These are phyloP conservation scores for Tolypocladium tropicale DNA, from an alignment of 2,329 filamentous ascomycete species.

Conservation along the genomic window DNA sequence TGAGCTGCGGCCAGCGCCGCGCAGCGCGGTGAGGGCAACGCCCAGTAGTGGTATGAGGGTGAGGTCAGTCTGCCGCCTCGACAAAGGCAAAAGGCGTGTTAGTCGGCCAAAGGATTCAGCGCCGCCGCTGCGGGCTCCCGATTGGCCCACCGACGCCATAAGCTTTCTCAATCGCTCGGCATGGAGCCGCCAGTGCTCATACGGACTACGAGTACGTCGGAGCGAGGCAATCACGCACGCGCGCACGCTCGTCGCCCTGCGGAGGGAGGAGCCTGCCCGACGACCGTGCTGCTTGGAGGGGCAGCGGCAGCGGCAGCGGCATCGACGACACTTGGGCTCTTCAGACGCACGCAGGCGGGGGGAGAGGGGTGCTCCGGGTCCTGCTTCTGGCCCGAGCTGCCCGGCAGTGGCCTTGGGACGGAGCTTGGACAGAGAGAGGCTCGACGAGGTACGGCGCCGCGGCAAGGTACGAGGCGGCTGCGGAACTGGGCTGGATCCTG, in stretches of 20 bases:
- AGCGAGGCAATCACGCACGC: too few relatives aligned
- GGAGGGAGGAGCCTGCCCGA: too few relatives aligned
- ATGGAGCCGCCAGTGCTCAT: too few relatives aligned
- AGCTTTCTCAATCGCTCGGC: neutral
- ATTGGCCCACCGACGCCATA: conserved; percentile 1
- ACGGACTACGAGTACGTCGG: too few relatives aligned
- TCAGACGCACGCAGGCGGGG: neutral
- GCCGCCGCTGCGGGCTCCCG: neutral
- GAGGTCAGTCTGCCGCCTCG: neutral
- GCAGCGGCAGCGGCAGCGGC: neutral
- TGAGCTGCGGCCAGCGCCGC: neutral
- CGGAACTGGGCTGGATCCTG: neutral
- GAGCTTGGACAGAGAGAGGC: too few relatives aligned
- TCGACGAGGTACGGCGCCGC: neutral
- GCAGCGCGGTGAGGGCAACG: neutral
- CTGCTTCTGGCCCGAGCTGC: neutral
- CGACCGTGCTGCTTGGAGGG: too few relatives aligned
- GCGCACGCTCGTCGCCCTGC: too few relatives aligned
- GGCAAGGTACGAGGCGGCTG: neutral
- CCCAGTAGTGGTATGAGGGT: neutral
- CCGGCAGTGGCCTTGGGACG: neutral
- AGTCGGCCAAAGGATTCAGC: neutral
- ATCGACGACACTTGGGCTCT: neutral
- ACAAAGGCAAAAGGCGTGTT: neutral
- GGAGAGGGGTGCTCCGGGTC: neutral